These are phyloP conservation scores for Tricladium varicosporioides DNA, from an alignment of 2,329 filamentous ascomycete species.

Conservation along the genomic window DNA sequence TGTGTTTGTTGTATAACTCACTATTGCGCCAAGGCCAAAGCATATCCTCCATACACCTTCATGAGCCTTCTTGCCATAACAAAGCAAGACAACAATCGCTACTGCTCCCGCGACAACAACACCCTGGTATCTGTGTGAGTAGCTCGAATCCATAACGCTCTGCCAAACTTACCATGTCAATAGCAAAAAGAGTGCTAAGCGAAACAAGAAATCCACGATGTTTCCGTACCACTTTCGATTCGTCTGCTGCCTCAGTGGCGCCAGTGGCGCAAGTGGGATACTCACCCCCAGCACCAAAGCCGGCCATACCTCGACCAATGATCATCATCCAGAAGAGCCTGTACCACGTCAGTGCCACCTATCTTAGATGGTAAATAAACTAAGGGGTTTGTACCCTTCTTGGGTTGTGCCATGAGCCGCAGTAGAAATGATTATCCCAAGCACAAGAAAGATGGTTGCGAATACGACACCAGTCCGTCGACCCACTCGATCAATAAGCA, in stretches of 20 bases:
- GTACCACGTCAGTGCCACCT: slow-evolving; percentile 34
- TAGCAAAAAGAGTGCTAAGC: slow-evolving; percentile 51
- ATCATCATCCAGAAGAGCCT: slow-evolving; percentile 45
- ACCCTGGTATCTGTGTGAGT: no score
- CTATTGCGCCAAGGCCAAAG: slow-evolving; percentile 43
- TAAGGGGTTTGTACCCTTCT: slow-evolving; percentile 19
- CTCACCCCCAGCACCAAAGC: slow-evolving; percentile 44
- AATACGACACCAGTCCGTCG: slow-evolving; percentile 46
- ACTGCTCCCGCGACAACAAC: slow-evolving; percentile 50
- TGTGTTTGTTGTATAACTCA: background rate
- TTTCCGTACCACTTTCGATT: slow-evolving; percentile 43
- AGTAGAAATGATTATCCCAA: slow-evolving; percentile 38
- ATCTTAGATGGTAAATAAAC: slow-evolving; percentile 28
- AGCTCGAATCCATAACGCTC: no score
- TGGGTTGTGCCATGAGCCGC: slow-evolving; percentile 36
- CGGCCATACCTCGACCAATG: slow-evolving; percentile 43
- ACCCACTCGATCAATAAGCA: slow-evolving; percentile 47
- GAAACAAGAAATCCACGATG: slow-evolving; percentile 55
- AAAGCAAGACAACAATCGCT: slow-evolving; percentile 49
- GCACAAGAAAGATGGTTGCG: slow-evolving; percentile 44
- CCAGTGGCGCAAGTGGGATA: slow-evolving; percentile 51
- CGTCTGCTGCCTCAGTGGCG: slow-evolving; percentile 53
- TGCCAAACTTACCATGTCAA: slow-evolving; percentile 35
- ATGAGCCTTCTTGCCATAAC: slow-evolving; percentile 43
- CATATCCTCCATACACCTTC: slow-evolving; percentile 49